Base-by-base conservation (phyloP, 371 early-diverging fungal species). In the Smittium culicis region DNA sequence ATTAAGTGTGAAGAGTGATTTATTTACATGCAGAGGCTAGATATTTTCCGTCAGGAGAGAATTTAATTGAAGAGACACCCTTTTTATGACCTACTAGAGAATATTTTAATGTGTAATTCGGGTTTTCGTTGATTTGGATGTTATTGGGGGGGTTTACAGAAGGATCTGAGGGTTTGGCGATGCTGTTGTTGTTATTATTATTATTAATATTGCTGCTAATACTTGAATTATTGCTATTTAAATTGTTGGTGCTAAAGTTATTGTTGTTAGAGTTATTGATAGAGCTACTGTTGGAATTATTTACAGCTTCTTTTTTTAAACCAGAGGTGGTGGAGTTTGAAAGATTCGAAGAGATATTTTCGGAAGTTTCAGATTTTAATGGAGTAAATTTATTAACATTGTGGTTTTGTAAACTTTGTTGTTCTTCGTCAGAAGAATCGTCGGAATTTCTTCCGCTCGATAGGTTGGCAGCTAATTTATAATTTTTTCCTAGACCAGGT, bases 21-120 rank as follows among this genome's bases (percentile, higher is more conserved):
- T 11, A 45, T 45, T 62, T 66, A 66, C 66, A 91, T 56, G 92
- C 83, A 66, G 92, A 89, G 31, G 96, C 95, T 14, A 98, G 82
- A 92, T 92, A 95, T 76, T 88, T 86, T 54, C 97, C 98, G 72
- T 97, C 94, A 1, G 98, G 98, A 17, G 96, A 95, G 73, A 94
- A 95, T 75, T 98, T 98, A 29, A 96, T 95, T 55, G 90, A 86
- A 1, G 96, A 94, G 0, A 96, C 86, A 1, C 94, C 89, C 82
- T 91, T 94, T 64, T 88, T 89, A 77, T 98, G 98, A 8, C 98
- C 98, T 8, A 88, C 85, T 32, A 96, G 82, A 17, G 91, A 89
- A 71, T 85, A 93, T 67, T 86, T 90, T 24, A 94, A 80, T 67
- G 85, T 81, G 69, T 95, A 96, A 69, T 94, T 91, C 24, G 96